These are phyloP conservation scores for Naganishia sp. DNA, from an alignment of 1,284 basidiomycete genomes.

Conservation along the genomic window DNA sequence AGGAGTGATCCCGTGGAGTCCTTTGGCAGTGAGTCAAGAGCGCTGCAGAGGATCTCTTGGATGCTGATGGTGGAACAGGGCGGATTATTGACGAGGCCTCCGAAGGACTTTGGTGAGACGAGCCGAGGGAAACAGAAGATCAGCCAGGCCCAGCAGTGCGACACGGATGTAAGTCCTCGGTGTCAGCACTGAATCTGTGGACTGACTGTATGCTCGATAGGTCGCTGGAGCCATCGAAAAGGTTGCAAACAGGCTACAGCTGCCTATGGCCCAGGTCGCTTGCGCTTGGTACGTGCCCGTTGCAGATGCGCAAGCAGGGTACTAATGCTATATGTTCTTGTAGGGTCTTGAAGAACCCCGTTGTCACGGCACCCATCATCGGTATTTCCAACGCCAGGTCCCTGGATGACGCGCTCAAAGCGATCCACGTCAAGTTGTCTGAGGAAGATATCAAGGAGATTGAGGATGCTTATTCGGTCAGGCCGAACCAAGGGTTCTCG, in stretches of 20 bases:
- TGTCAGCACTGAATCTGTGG: not conserved
- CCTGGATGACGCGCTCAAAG: conserved; percentile 28
- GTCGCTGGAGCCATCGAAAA: conserved; percentile 26
- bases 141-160: conserved; percentile 20
- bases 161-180: conserved; percentile 2
- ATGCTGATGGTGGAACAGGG: conserved; percentile 9
- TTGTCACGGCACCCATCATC: conserved; percentile 30
- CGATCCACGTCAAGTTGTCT: conserved; percentile 24
- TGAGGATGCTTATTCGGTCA: conserved; percentile 26
- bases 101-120: conserved; percentile 11
- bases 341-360: conserved; percentile 29
- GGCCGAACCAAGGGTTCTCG: conserved; percentile 26
- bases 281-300: conserved; percentile 25
- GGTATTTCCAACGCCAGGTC: conserved; percentile 32
- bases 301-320: not conserved
- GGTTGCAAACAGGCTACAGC: conserved; percentile 27
- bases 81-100: conserved; percentile 25
- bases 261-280: conserved; percentile 32
- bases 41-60: not conserved
- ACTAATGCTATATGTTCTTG: not conserved
- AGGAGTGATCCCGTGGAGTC: conserved; percentile 47
- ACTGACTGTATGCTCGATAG: not conserved
- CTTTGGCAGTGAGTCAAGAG: conserved; percentile 32
- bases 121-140: conserved; percentile 22
- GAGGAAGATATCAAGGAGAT: conserved; percentile 30